Percentiles rank a stretch among this genome's conserved stretches.
Evolutionary conservation across 2,329 filamentous ascomycete genomes (phyloP).

Genomic region (Colletotrichum magnum): DNA sequence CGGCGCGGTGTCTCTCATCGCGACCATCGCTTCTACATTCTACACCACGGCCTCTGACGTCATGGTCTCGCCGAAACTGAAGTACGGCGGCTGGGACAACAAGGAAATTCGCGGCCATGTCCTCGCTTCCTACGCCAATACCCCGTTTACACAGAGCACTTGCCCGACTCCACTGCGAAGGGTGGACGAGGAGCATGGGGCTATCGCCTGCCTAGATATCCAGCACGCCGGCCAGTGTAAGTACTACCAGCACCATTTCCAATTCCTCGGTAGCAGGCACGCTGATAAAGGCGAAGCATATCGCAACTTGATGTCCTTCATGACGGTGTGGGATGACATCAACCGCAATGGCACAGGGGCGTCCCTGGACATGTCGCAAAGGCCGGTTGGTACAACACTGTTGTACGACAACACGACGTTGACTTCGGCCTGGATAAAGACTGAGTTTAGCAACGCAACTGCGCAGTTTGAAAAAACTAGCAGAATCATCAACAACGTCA

Average conservation of each 20-base stretch:
- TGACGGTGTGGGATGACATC: slow-evolving; percentile 67
- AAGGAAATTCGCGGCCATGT: slow-evolving; percentile 69
- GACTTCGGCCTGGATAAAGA: slow-evolving; percentile 77
- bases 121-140: slow-evolving; percentile 74
- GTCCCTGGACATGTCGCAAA: slow-evolving; percentile 55
- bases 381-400: slow-evolving; percentile 74
- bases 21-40: slow-evolving; percentile 76
- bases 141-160: slow-evolving; percentile 64
- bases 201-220: slow-evolving; percentile 75
- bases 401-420: slow-evolving; percentile 82
- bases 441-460: slow-evolving; percentile 65
- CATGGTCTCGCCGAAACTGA: slow-evolving; percentile 80
- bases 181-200: slow-evolving; percentile 56
- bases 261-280: not conserved
- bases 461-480: slow-evolving; percentile 62
- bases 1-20: slow-evolving; percentile 74
- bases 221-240: slow-evolving; percentile 75
- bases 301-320: slow-evolving; percentile 77
- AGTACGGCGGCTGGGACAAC: slow-evolving; percentile 66
- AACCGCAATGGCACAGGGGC: slow-evolving; percentile 59
- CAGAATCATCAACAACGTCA: slow-evolving; percentile 81
- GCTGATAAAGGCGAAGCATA: slow-evolving; percentile 60
- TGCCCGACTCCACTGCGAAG: slow-evolving; percentile 74
- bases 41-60: slow-evolving; percentile 85
- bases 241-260: slow-evolving; percentile 26